These are phyloP conservation scores for Tinospora cordifolia DNA, from an alignment of 164 flowering plant species.

Conservation along the genomic window DNA sequence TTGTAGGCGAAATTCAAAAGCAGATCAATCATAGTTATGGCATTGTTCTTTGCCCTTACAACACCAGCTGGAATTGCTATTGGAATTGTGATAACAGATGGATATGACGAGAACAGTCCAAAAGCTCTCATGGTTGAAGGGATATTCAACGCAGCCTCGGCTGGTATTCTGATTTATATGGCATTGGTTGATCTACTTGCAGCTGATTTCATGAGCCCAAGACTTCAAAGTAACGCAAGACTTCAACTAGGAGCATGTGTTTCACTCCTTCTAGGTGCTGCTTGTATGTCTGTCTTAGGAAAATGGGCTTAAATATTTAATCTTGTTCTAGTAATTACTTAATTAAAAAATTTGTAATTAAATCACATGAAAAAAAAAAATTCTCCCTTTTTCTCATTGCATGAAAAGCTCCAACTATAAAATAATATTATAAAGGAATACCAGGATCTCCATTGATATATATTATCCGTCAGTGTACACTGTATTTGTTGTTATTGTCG, in stretches of 20 bases:
- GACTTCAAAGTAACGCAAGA: conserved; percentile 19
- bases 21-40: conserved; percentile 10
- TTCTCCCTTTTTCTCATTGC: no score
- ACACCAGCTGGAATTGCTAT: conserved; percentile 25
- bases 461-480: no score
- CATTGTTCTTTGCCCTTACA: conserved; percentile 27
- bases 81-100: conserved; percentile 17
- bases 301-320: conserved; percentile 21
- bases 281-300: conserved; percentile 25
- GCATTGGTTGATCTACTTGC: conserved; percentile 28
- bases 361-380: no score
- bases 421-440: no score
- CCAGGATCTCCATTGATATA: no score
- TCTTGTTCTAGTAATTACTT: no score
- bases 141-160: conserved; percentile 20
- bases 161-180: conserved; percentile 30
- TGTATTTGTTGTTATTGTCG: no score
- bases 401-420: not conserved
- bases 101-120: conserved; percentile 16
- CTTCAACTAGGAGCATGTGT: conserved; percentile 18
- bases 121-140: conserved; percentile 22
- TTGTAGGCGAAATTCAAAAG: conserved; percentile 22
- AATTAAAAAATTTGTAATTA: no score
- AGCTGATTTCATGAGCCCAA: conserved; percentile 28
- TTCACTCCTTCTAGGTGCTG: conserved; percentile 23